Evolutionary conservation across 1,284 basidiomycete genomes (phyloP).

Genomic region (Schizopora paradoxa): DNA sequence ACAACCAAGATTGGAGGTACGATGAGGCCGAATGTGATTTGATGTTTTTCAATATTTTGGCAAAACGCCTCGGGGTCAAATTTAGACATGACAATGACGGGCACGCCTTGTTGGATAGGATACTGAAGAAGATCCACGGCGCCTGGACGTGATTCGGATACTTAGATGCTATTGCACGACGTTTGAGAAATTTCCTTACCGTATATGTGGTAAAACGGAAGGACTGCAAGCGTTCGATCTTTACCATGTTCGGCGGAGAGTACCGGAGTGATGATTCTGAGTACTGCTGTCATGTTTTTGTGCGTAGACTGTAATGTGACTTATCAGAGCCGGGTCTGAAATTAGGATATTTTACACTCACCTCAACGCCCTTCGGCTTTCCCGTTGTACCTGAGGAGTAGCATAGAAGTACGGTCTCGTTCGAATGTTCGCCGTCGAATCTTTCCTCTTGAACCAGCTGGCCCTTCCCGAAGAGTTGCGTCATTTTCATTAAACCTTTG

Average conservation of each 20-base stretch:
- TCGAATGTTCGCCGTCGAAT: conserved; percentile 42
- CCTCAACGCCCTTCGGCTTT: conserved; percentile 46
- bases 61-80: conserved; percentile 76
- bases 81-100: conserved; percentile 62
- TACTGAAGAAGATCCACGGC: conserved; percentile 56
- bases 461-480: conserved; percentile 42
- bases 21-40: conserved; percentile 55
- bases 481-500: conserved; percentile 30
- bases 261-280: conserved; percentile 37
- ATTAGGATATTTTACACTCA: conserved; percentile 14
- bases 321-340: neutral
- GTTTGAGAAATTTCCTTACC: conserved; percentile 34
- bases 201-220: conserved; percentile 61
- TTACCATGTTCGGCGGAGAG: conserved; percentile 37
- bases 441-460: conserved; percentile 41
- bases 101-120: conserved; percentile 51
- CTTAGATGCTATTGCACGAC: neutral
- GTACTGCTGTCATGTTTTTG: conserved; percentile 51
- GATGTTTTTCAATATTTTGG: conserved; percentile 59
- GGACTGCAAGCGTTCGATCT: conserved; percentile 50
- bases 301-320: conserved; percentile 48
- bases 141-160: conserved; percentile 27
- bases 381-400: conserved; percentile 66
- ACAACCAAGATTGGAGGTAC: conserved; percentile 84
- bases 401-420: conserved; percentile 58